Base-by-base conservation (phyloP, 768 basidiomycete genomes). In the Glaciozyma antarctica region DNA sequence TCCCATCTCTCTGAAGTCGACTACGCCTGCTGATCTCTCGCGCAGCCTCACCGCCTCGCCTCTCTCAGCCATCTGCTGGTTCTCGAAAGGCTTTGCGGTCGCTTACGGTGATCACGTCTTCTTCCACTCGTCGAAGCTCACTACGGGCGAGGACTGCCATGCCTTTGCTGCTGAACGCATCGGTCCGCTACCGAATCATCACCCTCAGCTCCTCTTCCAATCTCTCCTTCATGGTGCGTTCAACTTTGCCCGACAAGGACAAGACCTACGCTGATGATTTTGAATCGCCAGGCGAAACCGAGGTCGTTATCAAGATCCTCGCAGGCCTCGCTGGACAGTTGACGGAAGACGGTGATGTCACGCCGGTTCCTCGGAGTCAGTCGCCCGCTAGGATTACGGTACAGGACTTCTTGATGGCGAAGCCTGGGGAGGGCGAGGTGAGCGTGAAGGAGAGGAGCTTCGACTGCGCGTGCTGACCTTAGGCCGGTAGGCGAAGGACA, bases 181-280 rank as follows among this genome's bases (percentile, higher is more conserved):
- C 74, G 90, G 90, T 0, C 92, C 94, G 5, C 77, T 97, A 44
- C 83, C 85, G 22, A 89, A 95, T 76, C 92, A 89, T 75, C 90
- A 97, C 77, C 93, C 94, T 5, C 90, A 93, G 73, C 86, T 94
- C 82, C 75, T 98, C 22, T 75, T 56, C 26, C 64, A 60, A 19
- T 28, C 55, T 5, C 47, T 65, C 15, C 52, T 51, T 19, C 56
- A 61, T 48, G 66, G 64, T 55, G 34, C 48, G 55, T 51, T 48
- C 5, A n/a, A 19, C n/a, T 57, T 53, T 26, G 56, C 63, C 41
- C 21, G 17, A n/a, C 60, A 24, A 9, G 6, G 41, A 10, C 44
- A 13, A 3, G 62, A 21, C 60, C 57, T 69, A 43, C 51, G 10
- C 45, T 59, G 55, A 55, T 19, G 5, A 3, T 8, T 3, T 28